These are phyloP conservation scores for Penicillium hordei DNA, from an alignment of 2,329 filamentous ascomycete species.

Conservation along the genomic window DNA sequence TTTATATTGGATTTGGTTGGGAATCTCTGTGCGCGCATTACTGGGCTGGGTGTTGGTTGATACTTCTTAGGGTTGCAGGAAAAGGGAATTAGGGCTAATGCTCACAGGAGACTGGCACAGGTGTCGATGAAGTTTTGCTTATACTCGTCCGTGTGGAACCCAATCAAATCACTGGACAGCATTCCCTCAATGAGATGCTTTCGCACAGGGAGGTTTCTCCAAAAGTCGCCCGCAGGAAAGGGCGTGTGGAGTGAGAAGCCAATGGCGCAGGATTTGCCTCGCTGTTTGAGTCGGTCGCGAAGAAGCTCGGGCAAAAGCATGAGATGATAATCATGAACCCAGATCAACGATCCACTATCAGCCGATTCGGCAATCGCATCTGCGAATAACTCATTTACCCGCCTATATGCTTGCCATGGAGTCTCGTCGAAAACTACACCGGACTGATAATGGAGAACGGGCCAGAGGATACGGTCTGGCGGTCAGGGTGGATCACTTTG, in stretches of 20 bases:
- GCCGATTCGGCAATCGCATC: conserved; percentile 78
- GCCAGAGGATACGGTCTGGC: conserved; percentile 90
- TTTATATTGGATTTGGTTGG: conserved; percentile 82
- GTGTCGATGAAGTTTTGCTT: conserved; percentile 87
- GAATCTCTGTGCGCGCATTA: conserved; percentile 59
- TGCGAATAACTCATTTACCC: conserved; percentile 86
- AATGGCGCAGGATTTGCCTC: conserved; percentile 81
- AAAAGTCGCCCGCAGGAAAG: conserved; percentile 90
- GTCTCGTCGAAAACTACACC: conserved; percentile 12
- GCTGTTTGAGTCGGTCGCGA: conserved; percentile 67
- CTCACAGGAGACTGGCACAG: conserved; percentile 77
- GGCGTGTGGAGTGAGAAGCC: conserved; percentile 96
- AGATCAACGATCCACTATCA: conserved; percentile 82
- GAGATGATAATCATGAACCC: conserved; percentile 95
- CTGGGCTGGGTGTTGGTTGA: conserved; percentile 20
- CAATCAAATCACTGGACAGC: conserved; percentile 83
- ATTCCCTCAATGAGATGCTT: conserved; percentile 79
- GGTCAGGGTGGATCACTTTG: not conserved
- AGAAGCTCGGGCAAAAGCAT: conserved; percentile 93
- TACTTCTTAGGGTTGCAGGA: not conserved
- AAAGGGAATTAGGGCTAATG: conserved; percentile 9
- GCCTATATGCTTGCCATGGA: conserved; percentile 76
- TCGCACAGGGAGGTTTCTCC: conserved; percentile 83
- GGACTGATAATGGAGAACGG: conserved; percentile 52
- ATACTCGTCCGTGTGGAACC: conserved; percentile 99